Percentiles rank a stretch among this genome's conserved stretches.
Conservation (phyloP, 352 stramenopile genomes). For the Phytopythium litorale region DNA sequence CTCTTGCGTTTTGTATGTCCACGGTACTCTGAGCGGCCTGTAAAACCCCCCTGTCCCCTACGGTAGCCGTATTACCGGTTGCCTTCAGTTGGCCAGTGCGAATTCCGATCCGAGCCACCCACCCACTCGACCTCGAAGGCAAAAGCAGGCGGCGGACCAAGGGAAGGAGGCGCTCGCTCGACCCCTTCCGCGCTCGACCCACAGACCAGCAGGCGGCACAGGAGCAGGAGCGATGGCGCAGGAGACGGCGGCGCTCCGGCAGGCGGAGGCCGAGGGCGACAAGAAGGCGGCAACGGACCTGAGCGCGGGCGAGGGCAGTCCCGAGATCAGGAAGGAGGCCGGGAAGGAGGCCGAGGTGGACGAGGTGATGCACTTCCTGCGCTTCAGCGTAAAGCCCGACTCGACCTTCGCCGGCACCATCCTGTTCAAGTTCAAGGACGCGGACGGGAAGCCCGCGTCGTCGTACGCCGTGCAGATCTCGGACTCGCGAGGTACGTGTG, state of each 20-base stretch:
- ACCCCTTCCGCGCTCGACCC: too few relatives aligned
- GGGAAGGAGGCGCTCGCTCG: not conserved
- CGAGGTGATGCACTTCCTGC: conserved; percentile 86
- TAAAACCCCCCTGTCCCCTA: not conserved
- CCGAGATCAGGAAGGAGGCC: not conserved
- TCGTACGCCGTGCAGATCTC: conserved; percentile 70
- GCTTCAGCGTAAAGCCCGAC: conserved; percentile 75
- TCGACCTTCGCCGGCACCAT: conserved; percentile 76
- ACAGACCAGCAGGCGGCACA: not conserved
- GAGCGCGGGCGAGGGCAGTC: not conserved
- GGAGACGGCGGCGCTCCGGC: not conserved
- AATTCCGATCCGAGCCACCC: conserved; percentile 1
- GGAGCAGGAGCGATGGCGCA: not conserved
- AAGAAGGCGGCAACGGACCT: not conserved
- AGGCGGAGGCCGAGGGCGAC: not conserved
- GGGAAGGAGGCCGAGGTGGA: conserved; percentile 73
- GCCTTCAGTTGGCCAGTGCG: conserved; percentile 1
- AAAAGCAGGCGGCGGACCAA: not conserved
- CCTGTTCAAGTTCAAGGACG: conserved; percentile 78
- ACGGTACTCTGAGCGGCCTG: not conserved
- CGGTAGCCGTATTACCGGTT: not conserved
- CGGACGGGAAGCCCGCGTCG: conserved; percentile 31
- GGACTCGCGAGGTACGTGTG: conserved; percentile 24
- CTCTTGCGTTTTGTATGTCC: not conserved
- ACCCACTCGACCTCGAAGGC: not conserved